Evolutionary conservation across 257 asterid genomes (phyloP).

Genomic region (Linaria vulgaris): DNA sequence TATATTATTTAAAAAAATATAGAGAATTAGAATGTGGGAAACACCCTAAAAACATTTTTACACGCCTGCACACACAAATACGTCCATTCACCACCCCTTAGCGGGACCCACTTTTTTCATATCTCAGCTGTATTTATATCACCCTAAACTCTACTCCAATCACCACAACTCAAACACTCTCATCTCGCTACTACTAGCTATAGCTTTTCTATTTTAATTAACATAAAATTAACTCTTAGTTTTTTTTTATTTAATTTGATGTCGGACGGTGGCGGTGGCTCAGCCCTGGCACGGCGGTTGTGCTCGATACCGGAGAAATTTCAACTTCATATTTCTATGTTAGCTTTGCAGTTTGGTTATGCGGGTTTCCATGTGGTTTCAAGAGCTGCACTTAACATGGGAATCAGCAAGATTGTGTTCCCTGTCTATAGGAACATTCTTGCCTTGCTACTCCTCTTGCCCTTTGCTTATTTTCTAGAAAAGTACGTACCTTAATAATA

Average conservation of each 20-base stretch:
- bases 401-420: constrained; percentile 96
- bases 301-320: constrained; percentile 78
- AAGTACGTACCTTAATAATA: constrained; percentile 48
- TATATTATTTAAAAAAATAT: background rate
- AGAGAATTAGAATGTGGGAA: constrained; percentile 61
- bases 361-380: constrained; percentile 99
- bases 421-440: constrained; percentile 89
- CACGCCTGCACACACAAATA: constrained; percentile 43
- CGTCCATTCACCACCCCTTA: constrained; percentile 33
- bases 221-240: background rate
- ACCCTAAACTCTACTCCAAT: constrained; percentile 47
- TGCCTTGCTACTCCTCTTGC: constrained; percentile 87
- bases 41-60: constrained; percentile 54
- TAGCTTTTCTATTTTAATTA: background rate
- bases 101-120: constrained; percentile 35
- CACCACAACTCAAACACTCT: constrained; percentile 26
- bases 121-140: constrained; percentile 59
- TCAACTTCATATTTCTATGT: constrained; percentile 87
- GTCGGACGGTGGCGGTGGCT: constrained; percentile 62
- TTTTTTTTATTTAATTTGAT: constrained; percentile 19
- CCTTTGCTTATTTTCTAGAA: constrained; percentile 94
- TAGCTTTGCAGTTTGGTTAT: constrained; percentile 88
- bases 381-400: constrained; percentile 94
- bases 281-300: constrained; percentile 45
- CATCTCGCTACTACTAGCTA: background rate